Conservation (phyloP, 495 filamentous ascomycete genomes). For the Penicillium psychrofluorescens region DNA sequence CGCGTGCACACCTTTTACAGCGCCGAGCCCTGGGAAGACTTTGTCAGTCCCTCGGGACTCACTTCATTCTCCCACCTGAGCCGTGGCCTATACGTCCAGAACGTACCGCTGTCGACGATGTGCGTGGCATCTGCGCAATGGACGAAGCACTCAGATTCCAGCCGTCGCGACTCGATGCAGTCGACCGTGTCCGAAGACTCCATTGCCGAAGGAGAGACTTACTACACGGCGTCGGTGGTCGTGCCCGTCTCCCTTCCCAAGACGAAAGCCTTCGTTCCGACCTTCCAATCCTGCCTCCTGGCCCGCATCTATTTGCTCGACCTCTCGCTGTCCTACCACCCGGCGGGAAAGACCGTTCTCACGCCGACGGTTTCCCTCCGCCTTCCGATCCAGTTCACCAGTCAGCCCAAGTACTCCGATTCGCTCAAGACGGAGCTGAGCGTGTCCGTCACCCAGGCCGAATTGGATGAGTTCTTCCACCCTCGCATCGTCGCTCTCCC, state of each 20-base stretch:
- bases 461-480: conserved; percentile 33
- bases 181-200: conserved; percentile 24
- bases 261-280: conserved; percentile 70
- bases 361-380: conserved; percentile 55
- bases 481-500: conserved; percentile 25
- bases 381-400: conserved; percentile 70
- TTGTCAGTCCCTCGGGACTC: conserved; percentile 19
- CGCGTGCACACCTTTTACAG: conserved; percentile 69
- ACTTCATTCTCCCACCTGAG: conserved; percentile 36
- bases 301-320: conserved; percentile 73
- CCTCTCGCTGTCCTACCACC: conserved; percentile 55
- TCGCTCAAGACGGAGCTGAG: conserved; percentile 12
- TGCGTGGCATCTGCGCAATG: conserved; percentile 60
- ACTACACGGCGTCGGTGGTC: conserved; percentile 61
- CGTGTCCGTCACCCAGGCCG: conserved; percentile 25
- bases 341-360: conserved; percentile 44
- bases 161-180: conserved; percentile 56
- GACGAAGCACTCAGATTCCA: conserved; percentile 41
- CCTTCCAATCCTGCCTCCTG: conserved; percentile 81
- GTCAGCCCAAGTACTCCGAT: conserved; percentile 8
- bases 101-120: conserved; percentile 54
- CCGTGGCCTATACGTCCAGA: conserved; percentile 60
- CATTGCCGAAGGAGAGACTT: conserved; percentile 38
- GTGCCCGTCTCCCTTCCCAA: conserved; percentile 70
- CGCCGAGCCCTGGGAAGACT: conserved; percentile 47